These are phyloP conservation scores for Penicillium manginii DNA, from an alignment of 495 filamentous ascomycete species.

Conservation along the genomic window DNA sequence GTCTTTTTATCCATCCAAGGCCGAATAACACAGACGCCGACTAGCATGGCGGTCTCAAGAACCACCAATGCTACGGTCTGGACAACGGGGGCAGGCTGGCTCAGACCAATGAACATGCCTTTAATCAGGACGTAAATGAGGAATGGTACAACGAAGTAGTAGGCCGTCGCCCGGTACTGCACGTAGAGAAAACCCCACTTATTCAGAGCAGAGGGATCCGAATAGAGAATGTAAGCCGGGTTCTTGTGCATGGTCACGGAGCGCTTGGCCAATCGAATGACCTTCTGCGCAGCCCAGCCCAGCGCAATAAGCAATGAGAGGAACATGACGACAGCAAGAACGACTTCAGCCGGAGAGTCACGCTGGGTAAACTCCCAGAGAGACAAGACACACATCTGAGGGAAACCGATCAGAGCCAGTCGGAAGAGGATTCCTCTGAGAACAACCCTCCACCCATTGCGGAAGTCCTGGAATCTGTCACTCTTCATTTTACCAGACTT, in stretches of 20 bases:
- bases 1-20: conserved; percentile 99
- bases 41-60: conserved; percentile 81
- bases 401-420: conserved; percentile 86
- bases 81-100: conserved; percentile 69
- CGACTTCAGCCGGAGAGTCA: conserved; percentile 86
- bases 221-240: conserved; percentile 96
- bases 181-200: conserved; percentile 99
- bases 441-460: conserved; percentile 85
- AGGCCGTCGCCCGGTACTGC: conserved; percentile 93
- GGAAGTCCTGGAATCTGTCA: conserved; percentile 92
- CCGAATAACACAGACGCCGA: conserved; percentile 76
- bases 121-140: conserved; percentile 83
- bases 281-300: conserved; percentile 87
- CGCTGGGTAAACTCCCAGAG: conserved; percentile 90
- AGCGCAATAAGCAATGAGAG: conserved; percentile 78
- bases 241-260: conserved; percentile 93
- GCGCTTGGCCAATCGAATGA: conserved; percentile 83
- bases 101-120: conserved; percentile 88
- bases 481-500: conserved; percentile 78
- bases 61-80: conserved; percentile 87
- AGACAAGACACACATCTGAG: conserved; percentile 88
- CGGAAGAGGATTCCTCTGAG: conserved; percentile 92
- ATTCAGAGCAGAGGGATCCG: conserved; percentile 88
- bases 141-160: conserved; percentile 91
- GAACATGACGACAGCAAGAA: conserved; percentile 88